phyloP scores from a whole-genome alignment of 495 filamentous ascomycete genomes.

The Penicillium riverlandense region DNA sequence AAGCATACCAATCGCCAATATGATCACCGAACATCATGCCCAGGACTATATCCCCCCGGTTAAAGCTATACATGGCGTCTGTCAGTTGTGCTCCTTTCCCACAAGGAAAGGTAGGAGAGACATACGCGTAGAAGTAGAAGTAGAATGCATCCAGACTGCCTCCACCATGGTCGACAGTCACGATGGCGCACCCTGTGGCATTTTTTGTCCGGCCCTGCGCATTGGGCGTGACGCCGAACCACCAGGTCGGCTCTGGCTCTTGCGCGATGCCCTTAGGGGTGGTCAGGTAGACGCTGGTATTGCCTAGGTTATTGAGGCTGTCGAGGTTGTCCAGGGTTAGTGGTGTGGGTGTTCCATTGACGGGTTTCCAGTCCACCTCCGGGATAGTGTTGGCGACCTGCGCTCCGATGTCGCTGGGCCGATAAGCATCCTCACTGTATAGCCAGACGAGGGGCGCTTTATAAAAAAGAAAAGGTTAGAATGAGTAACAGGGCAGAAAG shows the following conservation, averaged over 20 bases:
- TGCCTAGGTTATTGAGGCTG: slow-evolving; percentile 40
- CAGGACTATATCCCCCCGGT: slow-evolving; percentile 43
- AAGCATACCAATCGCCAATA: slow-evolving; percentile 52
- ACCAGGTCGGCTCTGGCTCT: slow-evolving; percentile 46
- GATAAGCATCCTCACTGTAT: slow-evolving; percentile 50
- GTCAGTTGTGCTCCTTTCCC: not conserved
- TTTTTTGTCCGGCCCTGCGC: slow-evolving; percentile 37
- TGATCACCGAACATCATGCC: slow-evolving; percentile 52
- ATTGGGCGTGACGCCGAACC: slow-evolving; percentile 42
- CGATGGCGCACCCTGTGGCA: slow-evolving; percentile 41
- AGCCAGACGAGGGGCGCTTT: slow-evolving; percentile 47
- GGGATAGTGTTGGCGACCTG: slow-evolving; percentile 51
- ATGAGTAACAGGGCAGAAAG: not conserved
- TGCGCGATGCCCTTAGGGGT: slow-evolving; percentile 48
- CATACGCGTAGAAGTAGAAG: slow-evolving; percentile 59
- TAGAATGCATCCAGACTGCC: slow-evolving; percentile 58
- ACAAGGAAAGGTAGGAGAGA: too few relatives aligned
- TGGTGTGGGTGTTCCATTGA: slow-evolving; percentile 33
- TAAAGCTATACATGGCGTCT: slow-evolving; percentile 26
- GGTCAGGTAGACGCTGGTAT: slow-evolving; percentile 50
- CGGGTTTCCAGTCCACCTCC: slow-evolving; percentile 40
- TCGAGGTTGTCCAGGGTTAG: slow-evolving; percentile 52
- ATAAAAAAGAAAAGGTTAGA: not conserved
- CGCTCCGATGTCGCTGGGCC: slow-evolving; percentile 49
- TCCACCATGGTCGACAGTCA: slow-evolving; percentile 49